Evolutionary conservation across 1,139 yeast species (phyloP), one percentile per base, ranked within the genome.

Genomic region (Taphrina wiesneri): DNA sequence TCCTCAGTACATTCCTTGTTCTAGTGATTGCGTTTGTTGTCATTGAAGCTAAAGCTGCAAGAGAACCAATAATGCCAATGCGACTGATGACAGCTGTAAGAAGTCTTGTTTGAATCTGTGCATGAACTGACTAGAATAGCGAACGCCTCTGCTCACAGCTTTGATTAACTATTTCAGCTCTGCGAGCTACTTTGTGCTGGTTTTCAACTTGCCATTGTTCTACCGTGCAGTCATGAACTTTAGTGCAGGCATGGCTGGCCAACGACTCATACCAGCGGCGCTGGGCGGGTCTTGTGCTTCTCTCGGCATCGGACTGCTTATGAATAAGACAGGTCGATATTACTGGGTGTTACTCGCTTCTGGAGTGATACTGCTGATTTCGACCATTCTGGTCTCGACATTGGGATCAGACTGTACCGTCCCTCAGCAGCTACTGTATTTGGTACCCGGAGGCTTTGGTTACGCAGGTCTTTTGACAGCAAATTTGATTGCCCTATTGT

Each of bases 281-380:
- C 45, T 70, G 7, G 71, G 69, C 3, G 70, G 71, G 3, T 67
- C 68, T 32, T 15, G 66, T 21, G 72, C 71, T 6, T 68, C 71
- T 3, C 43, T 70, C n/a, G 34, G 53, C 17, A 62, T 70, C 4
- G 72, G 72, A 26, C 57, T 69, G n/a, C 63, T 68, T 53, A 69
- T 70, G 70, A 84, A 81, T 69, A 75, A 73, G 46, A 86, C 92
- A 0, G 96, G 96, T 3, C 82, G 80, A 61, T 88, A 88, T 76
- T 60, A 60, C 36, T 60, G 54, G 49, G 34, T 60, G 30, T 21
- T 52, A 43, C 21, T 60, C 6, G 15, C 51, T 2, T 51, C 57
- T 13, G 32, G 47, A 11, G 52, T 19, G 41, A 25, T 43, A 1
- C 26, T 59, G 47, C 9, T 68, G n/a, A 19, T 51, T 25, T 69